Percentiles rank a stretch among this genome's conserved stretches.
phyloP scores from a whole-genome alignment of 2,329 filamentous ascomycete genomes.

The Colletotrichum echinochloae region DNA sequence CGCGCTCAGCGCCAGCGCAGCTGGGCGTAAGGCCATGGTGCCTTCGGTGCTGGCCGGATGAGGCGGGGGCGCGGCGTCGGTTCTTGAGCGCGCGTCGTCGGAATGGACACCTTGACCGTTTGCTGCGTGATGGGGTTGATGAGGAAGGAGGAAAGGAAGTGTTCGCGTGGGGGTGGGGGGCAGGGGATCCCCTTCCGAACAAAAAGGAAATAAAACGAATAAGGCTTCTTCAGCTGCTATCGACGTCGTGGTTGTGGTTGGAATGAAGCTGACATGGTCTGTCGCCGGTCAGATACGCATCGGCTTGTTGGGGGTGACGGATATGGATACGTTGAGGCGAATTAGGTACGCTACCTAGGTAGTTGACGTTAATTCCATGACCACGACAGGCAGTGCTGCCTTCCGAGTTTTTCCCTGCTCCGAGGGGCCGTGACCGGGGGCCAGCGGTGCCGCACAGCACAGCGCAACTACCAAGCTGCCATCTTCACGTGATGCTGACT shows the following conservation, averaged over 20 bases:
- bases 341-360: constrained; percentile 34
- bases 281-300: constrained; percentile 15
- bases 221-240: constrained; percentile 17
- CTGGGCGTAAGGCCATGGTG: constrained; percentile 40
- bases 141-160: neutral
- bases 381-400: constrained; percentile 28
- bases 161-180: constrained; percentile 3
- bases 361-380: constrained; percentile 36
- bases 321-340: constrained; percentile 40
- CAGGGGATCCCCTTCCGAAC: constrained; percentile 8
- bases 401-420: constrained; percentile 40
- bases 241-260: constrained; percentile 22
- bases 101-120: neutral
- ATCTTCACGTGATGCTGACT: constrained; percentile 23
- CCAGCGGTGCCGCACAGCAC: too few relatives aligned
- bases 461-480: neutral
- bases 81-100: constrained; percentile 16
- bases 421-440: constrained; percentile 34
- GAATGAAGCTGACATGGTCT: constrained; percentile 32
- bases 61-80: constrained; percentile 1
- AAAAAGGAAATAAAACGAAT: neutral
- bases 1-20: constrained; percentile 39
- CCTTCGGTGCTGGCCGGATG: constrained; percentile 14
- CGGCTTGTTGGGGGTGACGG: constrained; percentile 30
- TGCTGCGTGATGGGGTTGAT: constrained; percentile 8